Percentiles rank a stretch among this genome's conserved stretches.
phyloP scores from a whole-genome alignment of 768 basidiomycete genomes.

The Russula vinacea region DNA sequence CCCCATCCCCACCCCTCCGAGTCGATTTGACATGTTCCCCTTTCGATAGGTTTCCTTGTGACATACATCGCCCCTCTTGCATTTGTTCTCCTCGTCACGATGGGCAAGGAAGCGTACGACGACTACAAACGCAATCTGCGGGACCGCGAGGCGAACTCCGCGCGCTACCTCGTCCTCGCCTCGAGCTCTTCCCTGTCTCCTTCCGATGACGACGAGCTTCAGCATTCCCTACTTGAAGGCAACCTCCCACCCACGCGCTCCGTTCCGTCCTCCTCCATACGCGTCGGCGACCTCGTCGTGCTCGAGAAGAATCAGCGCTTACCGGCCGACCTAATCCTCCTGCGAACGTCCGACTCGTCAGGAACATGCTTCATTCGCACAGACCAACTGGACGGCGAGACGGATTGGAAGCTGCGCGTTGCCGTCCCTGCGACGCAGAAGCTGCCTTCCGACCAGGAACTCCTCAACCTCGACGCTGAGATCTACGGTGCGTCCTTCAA shows the following conservation, averaged over 20 bases:
- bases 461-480: constrained; percentile 73
- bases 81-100: constrained; percentile 91
- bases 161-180: constrained; percentile 82
- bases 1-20: not conserved
- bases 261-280: constrained; percentile 82
- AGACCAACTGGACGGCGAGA: constrained; percentile 97
- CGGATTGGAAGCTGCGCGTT: constrained; percentile 96
- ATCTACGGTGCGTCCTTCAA: constrained; percentile 65
- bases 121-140: constrained; percentile 93
- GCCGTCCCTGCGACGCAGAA: constrained; percentile 84
- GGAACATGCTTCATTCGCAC: constrained; percentile 98
- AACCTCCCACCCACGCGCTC: constrained; percentile 48
- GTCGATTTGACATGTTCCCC: not conserved
- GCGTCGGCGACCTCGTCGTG: constrained; percentile 85
- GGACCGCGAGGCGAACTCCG: constrained; percentile 93
- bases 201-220: constrained; percentile 32
- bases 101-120: constrained; percentile 99
- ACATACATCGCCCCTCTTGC: constrained; percentile 97
- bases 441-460: constrained; percentile 52
- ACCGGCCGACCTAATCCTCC: constrained; percentile 87
- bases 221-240: constrained; percentile 23
- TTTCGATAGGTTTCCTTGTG: constrained; percentile 72
- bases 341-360: constrained; percentile 82
- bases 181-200: constrained; percentile 40
- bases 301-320: constrained; percentile 98